Percentiles rank a stretch among this genome's conserved stretches.
Conservation (phyloP, 306 rosid genomes). For the Fragaria iinumae region DNA sequence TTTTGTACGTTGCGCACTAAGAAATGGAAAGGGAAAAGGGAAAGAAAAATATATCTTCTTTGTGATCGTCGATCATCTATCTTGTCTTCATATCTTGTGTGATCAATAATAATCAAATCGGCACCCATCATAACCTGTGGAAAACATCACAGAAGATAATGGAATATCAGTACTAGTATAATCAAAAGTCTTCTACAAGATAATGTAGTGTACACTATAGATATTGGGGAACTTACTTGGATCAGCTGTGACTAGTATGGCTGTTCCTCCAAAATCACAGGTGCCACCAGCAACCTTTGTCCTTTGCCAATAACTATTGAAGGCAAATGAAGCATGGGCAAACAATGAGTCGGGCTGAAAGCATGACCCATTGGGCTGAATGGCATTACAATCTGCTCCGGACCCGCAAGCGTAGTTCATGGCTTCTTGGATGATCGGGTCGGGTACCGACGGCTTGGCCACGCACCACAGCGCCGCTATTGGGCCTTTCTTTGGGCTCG, state of each 20-base stretch:
- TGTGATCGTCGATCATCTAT: not conserved
- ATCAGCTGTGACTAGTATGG: constrained; percentile 72
- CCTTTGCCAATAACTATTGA: constrained; percentile 89
- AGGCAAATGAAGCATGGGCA: constrained; percentile 91
- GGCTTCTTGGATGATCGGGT: constrained; percentile 88
- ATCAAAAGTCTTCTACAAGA: not conserved
- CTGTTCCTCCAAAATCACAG: constrained; percentile 89
- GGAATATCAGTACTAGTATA: not conserved
- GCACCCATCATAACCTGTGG: constrained; percentile 63
- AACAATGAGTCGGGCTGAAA: constrained; percentile 55
- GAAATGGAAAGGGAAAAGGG: not conserved
- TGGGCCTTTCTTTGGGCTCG: constrained; percentile 43
- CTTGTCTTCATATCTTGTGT: not conserved
- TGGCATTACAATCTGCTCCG: constrained; percentile 72
- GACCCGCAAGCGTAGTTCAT: constrained; percentile 93
- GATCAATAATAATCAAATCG: constrained; percentile 41
- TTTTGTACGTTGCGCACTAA: not conserved
- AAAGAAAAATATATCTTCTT: not conserved
- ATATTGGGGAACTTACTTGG: constrained; percentile 51
- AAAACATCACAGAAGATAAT: constrained; percentile 4
- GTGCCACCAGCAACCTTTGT: constrained; percentile 68
- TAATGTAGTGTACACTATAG: not conserved
- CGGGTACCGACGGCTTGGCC: constrained; percentile 94
- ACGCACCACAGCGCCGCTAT: constrained; percentile 73
- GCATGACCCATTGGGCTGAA: constrained; percentile 69